phyloP scores from a whole-genome alignment of 345 rosid species.

The Lumnitzera racemosa region DNA sequence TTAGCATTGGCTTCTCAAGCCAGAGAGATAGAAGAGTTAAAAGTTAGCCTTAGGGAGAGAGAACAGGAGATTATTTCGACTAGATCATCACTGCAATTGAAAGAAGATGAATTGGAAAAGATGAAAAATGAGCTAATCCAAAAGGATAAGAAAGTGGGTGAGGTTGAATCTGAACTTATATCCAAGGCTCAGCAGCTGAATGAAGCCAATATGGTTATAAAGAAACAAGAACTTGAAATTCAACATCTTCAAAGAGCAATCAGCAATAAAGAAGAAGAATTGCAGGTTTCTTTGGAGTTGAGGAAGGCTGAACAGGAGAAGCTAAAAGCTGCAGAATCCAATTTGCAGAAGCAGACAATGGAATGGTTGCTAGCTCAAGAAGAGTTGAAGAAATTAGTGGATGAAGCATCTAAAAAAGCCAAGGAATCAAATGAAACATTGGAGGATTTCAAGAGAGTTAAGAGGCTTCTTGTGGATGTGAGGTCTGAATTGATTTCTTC shows the following conservation, averaged over 20 bases:
- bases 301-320: slow-evolving; percentile 59
- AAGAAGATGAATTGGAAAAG: slow-evolving; percentile 50
- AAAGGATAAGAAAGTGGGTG: slow-evolving; percentile 42
- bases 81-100: slow-evolving; percentile 32
- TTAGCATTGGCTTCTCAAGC: slow-evolving; percentile 56
- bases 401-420: slow-evolving; percentile 29
- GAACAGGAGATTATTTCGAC: slow-evolving; percentile 41
- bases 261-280: slow-evolving; percentile 55
- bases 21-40: slow-evolving; percentile 57
- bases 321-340: slow-evolving; percentile 46
- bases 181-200: slow-evolving; percentile 47
- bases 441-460: slow-evolving; percentile 62
- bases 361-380: slow-evolving; percentile 66
- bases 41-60: slow-evolving; percentile 40
- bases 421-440: slow-evolving; percentile 44
- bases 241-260: slow-evolving; percentile 39
- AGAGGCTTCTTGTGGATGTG: slow-evolving; percentile 59
- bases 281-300: slow-evolving; percentile 29
- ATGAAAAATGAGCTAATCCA: slow-evolving; percentile 36
- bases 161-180: slow-evolving; percentile 34
- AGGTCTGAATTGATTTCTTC: slow-evolving; percentile 65
- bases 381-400: slow-evolving; percentile 48
- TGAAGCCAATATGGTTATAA: slow-evolving; percentile 55
- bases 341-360: slow-evolving; percentile 56
- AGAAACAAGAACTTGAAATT: slow-evolving; percentile 59